Evolutionary conservation across 2,329 filamentous ascomycete species (phyloP).

Genomic region (Fusarium falciforme): DNA sequence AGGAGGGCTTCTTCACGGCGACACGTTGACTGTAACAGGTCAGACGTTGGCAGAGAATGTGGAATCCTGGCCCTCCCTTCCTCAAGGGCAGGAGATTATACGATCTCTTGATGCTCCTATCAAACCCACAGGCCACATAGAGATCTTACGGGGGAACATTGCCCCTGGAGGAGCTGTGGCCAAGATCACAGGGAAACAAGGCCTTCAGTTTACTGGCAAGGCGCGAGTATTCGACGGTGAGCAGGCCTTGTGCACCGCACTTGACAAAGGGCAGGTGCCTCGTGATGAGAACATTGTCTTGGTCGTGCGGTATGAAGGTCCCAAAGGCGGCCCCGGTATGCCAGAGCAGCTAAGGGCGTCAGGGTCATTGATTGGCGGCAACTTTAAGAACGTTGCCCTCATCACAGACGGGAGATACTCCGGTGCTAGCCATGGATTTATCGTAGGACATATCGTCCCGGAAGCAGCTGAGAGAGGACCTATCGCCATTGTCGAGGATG

Average conservation of each 20-base stretch:
- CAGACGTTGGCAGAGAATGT: slow-evolving; percentile 86
- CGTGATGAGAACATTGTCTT: slow-evolving; percentile 76
- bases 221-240: slow-evolving; percentile 90
- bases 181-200: slow-evolving; percentile 96
- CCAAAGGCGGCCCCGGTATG: slow-evolving; percentile 93
- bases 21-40: slow-evolving; percentile 72
- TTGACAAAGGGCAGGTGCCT: slow-evolving; percentile 72
- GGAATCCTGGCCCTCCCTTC: slow-evolving; percentile 76
- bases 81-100: slow-evolving; percentile 83
- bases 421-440: slow-evolving; percentile 81
- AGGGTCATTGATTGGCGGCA: slow-evolving; percentile 90
- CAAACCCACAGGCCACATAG: slow-evolving; percentile 86
- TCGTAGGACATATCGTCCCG: slow-evolving; percentile 90
- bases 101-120: slow-evolving; percentile 79
- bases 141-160: slow-evolving; percentile 86
- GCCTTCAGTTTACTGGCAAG: slow-evolving; percentile 80
- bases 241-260: slow-evolving; percentile 77
- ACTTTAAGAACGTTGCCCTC: slow-evolving; percentile 86
- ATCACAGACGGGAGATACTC: slow-evolving; percentile 76
- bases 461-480: slow-evolving; percentile 90
- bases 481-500: slow-evolving; percentile 81
- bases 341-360: slow-evolving; percentile 89
- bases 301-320: slow-evolving; percentile 91
- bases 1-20: neutral
- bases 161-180: slow-evolving; percentile 89